Evolutionary conservation across 163 green algal genomes (phyloP), one percentile per base, ranked within the genome.

Genomic region (Botryococcus braunii): DNA sequence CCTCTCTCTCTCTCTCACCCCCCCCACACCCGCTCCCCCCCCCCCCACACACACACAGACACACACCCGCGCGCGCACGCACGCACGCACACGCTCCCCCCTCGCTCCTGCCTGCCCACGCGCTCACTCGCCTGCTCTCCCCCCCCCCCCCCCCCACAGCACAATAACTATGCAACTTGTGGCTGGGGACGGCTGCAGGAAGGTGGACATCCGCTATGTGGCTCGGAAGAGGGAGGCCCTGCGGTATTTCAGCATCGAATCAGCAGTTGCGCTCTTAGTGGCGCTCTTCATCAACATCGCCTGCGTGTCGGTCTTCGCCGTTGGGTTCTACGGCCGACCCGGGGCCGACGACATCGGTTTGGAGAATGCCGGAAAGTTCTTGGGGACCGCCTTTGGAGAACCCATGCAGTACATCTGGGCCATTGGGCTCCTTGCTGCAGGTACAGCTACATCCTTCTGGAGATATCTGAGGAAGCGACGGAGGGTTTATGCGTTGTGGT

Each of bases 251-350:
- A 74, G 76, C 47, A 85, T 95, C 9, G 90, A 96, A 76, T 79
- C 74, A 2, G 86, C 71, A 0, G 17, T 92, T 9, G 88, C 84
- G 1, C 82, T 97, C 32, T 56, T 78, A 36, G 79, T 91, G 34
- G 86, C 87, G 1, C 79, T 96, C n/a, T 73, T 91, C 72, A 96
- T 97, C 82, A 97, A 97, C 72, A 78, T 87, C 29, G 88, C 74
- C 55, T 85, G 96, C 25, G 82, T 94, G 17, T 72, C 73, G 25
- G 85, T 97, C 8, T 96, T 95, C 76, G 83, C 90, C 0, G 82
- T 73, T 0, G 88, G 85, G 13, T 95, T 95, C 68, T 86, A 86
- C 71, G 78, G 80, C 32, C 64, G 71, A 32, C 32, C 32, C 34
- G 29, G 56, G 8, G 27, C 46, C 46, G 64, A 62, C 32, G 82